These are phyloP conservation scores for Tuber microsphaerosporum DNA, from an alignment of 495 filamentous ascomycete genomes.

Conservation along the genomic window DNA sequence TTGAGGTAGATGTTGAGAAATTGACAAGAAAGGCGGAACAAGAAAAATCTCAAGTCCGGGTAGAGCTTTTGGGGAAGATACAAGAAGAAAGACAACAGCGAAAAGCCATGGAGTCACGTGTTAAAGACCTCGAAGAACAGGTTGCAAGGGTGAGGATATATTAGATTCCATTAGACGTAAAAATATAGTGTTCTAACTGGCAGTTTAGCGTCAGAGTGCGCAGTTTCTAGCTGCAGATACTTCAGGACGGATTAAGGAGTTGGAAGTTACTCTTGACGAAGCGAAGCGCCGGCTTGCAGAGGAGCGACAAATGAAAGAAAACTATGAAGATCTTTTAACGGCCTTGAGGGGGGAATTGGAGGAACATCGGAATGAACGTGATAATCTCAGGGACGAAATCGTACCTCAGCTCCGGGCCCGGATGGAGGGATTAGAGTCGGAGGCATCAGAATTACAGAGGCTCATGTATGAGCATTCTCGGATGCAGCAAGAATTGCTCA, in stretches of 20 bases:
- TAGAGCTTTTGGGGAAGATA: slow-evolving; percentile 72
- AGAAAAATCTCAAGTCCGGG: slow-evolving; percentile 77
- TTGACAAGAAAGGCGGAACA: slow-evolving; percentile 79
- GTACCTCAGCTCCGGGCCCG: slow-evolving; percentile 64
- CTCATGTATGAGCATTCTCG: slow-evolving; percentile 67
- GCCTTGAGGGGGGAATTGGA: slow-evolving; percentile 77
- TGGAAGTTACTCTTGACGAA: slow-evolving; percentile 74
- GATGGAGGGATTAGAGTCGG: slow-evolving; percentile 68
- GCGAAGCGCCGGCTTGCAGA: slow-evolving; percentile 71
- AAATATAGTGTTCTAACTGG: slow-evolving; percentile 4
- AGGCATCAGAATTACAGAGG: slow-evolving; percentile 59
- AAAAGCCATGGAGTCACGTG: slow-evolving; percentile 68
- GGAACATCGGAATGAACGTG: slow-evolving; percentile 75
- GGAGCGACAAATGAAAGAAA: slow-evolving; percentile 81
- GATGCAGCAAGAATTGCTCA: slow-evolving; percentile 72
- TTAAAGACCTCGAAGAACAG: slow-evolving; percentile 69
- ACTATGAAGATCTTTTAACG: slow-evolving; percentile 81
- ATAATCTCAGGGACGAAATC: slow-evolving; percentile 82
- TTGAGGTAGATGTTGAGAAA: slow-evolving; percentile 72
- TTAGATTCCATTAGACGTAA: slow-evolving; percentile 37
- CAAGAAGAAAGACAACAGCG: slow-evolving; percentile 74
- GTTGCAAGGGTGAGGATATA: slow-evolving; percentile 43
- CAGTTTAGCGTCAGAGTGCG: slow-evolving; percentile 43
- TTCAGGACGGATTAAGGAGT: slow-evolving; percentile 57
- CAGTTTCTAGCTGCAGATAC: slow-evolving; percentile 48